Conservation (phyloP, 139 green algal genomes). For the Chlamydomonas sp. region DNA sequence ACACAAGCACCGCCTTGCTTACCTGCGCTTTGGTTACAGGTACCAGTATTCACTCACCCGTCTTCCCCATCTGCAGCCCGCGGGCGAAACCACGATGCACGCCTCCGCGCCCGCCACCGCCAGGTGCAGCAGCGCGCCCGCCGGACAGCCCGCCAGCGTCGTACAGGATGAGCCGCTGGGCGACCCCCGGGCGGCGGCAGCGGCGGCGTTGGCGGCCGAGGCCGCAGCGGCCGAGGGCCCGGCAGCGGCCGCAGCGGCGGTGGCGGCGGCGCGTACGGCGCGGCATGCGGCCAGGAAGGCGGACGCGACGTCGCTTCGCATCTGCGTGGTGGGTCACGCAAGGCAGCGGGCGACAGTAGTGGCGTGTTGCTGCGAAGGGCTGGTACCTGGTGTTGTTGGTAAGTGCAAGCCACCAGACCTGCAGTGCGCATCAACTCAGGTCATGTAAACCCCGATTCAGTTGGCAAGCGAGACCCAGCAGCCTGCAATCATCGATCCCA, state of each 20-base stretch:
- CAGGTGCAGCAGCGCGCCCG: constrained; percentile 61
- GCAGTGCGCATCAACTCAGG: no score
- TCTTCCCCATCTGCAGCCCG: neutral
- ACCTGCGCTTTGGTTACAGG: no score
- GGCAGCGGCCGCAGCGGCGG: neutral
- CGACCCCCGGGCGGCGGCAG: neutral
- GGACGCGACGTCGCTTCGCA: neutral
- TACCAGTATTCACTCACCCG: neutral
- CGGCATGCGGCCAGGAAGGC: constrained; percentile 6
- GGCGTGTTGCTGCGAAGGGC: no score
- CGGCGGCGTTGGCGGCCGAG: neutral
- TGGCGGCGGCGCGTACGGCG: neutral
- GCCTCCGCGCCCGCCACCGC: constrained; percentile 3
- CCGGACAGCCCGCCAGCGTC: neutral
- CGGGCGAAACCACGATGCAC: constrained; percentile 3
- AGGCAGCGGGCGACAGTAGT: neutral
- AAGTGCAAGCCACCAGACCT: no score
- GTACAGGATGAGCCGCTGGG: neutral
- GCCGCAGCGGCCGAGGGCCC: neutral
- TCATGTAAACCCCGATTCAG: no score
- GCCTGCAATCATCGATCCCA: no score
- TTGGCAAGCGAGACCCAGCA: no score
- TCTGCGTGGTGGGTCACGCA: neutral
- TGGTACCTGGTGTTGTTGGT: no score
- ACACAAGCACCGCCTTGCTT: no score